Base-by-base conservation (phyloP, 2,329 filamentous ascomycete species). In the Drechmeria coniospora region DNA sequence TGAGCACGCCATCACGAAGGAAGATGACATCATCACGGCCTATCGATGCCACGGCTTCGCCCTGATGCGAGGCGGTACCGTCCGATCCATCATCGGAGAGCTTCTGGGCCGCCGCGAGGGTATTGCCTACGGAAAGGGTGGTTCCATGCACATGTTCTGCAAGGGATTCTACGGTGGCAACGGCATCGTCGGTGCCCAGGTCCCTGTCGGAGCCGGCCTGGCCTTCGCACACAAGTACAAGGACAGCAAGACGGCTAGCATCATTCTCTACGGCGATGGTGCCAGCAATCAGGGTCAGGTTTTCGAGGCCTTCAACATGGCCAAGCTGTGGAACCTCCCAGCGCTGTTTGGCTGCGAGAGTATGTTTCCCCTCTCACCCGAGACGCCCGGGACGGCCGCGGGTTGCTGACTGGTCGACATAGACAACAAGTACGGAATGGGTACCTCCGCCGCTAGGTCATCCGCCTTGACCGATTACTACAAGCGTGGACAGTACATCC, bases 401-500 rank as follows among this genome's bases (percentile, higher is more conserved):
- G 8, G 4, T 21, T 16, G 21, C 30, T 33, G 20, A 31, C 35
- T 43, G 24, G 40, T 30, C 11, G n/a, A 21, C 14, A 20, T 13
- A 93, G 86, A 98, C 74, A 98, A 98, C 79, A 98, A 98, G 65
- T 98, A 98, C 57, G 90, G 90, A 58, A 98, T 98, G 90, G 90
- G 90, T 63, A 98, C 90, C 38, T 80, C 90, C 36, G 87, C 90
- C 43, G 78, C 79, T 60, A 84, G 90, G 49, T 86, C 90, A 36
- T 87, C 90, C 35, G 90, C 90, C 46, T 64, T 94, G 53, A 95
- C 90, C 57, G 90, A 98, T 59, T 98, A 98, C 77, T 95, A 98
- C 75, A 95, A 95, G 78, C 87, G 90, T 63, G 90, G 90, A 42
- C 90, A 98, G 65, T 98, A 95, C 69, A 98, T 98, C 44, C 87